These are phyloP conservation scores for Trichophyton benhamiae DNA, from an alignment of 2,329 filamentous ascomycete genomes.

Conservation along the genomic window DNA sequence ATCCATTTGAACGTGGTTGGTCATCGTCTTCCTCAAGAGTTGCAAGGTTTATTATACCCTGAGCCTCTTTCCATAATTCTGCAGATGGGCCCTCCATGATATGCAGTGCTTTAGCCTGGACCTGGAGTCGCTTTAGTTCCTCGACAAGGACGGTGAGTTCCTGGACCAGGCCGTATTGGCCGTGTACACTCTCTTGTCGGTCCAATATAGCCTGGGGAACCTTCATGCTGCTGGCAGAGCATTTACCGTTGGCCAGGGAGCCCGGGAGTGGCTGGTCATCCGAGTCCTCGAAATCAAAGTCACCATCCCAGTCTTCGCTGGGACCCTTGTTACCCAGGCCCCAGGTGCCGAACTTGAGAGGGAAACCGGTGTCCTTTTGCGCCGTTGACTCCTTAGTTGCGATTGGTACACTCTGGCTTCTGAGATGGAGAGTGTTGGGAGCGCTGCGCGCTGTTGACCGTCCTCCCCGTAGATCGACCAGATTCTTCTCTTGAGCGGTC, in stretches of 20 bases:
- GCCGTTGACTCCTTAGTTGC: constrained; percentile 37
- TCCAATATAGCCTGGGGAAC: constrained; percentile 52
- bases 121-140: constrained; percentile 49
- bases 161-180: constrained; percentile 51
- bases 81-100: constrained; percentile 43
- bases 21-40: constrained; percentile 51
- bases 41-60: constrained; percentile 54
- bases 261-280: constrained; percentile 23
- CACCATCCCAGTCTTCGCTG: constrained; percentile 57
- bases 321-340: constrained; percentile 54
- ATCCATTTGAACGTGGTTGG: neutral
- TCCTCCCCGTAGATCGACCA: constrained; percentile 44
- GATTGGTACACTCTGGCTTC: constrained; percentile 55
- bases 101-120: constrained; percentile 42
- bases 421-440: constrained; percentile 48
- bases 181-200: constrained; percentile 52
- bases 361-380: constrained; percentile 38
- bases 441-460: constrained; percentile 45
- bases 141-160: constrained; percentile 54
- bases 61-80: constrained; percentile 51
- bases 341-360: constrained; percentile 52
- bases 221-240: constrained; percentile 29
- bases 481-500: constrained; percentile 53
- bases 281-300: constrained; percentile 50
- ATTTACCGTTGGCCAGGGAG: constrained; percentile 10